Evolutionary conservation across 2,329 filamentous ascomycete species (phyloP).

Genomic region (Drechmeria coniospora): DNA sequence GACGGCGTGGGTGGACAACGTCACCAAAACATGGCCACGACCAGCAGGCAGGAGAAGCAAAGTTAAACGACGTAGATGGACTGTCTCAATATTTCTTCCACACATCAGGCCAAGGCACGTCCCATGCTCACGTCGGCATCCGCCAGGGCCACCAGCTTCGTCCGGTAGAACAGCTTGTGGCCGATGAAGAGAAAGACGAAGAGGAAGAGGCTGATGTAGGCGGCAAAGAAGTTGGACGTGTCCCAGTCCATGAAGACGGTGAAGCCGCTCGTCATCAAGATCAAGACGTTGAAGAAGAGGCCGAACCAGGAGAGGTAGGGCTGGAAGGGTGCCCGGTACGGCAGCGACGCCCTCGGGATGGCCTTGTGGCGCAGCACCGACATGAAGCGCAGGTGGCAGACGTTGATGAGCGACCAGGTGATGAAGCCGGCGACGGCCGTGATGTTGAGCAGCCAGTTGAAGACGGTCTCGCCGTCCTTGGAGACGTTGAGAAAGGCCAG

Average conservation of each 20-base stretch:
- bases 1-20: too few relatives aligned
- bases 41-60: too few relatives aligned
- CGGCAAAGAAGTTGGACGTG: constrained; percentile 44
- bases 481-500: constrained; percentile 55
- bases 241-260: constrained; percentile 50
- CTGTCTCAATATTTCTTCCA: background rate
- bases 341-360: constrained; percentile 40
- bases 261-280: constrained; percentile 55
- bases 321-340: constrained; percentile 46
- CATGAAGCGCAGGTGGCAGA: constrained; percentile 51
- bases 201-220: constrained; percentile 49
- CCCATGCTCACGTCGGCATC: constrained; percentile 19
- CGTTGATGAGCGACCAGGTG: constrained; percentile 50
- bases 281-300: constrained; percentile 47
- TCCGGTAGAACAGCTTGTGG: constrained; percentile 38
- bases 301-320: constrained; percentile 52
- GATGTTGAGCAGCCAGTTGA: constrained; percentile 61
- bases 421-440: constrained; percentile 55
- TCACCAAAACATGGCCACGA: too few relatives aligned
- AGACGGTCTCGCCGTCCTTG: constrained; percentile 40
- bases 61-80: too few relatives aligned
- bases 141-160: constrained; percentile 19
- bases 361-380: constrained; percentile 39
- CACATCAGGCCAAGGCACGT: constrained; percentile 1
- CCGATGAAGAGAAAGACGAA: constrained; percentile 44